Percentiles rank a stretch among this genome's conserved stretches.
These are phyloP conservation scores for Macrolepiota albuminosa DNA, from an alignment of 768 basidiomycete species.

Conservation along the genomic window DNA sequence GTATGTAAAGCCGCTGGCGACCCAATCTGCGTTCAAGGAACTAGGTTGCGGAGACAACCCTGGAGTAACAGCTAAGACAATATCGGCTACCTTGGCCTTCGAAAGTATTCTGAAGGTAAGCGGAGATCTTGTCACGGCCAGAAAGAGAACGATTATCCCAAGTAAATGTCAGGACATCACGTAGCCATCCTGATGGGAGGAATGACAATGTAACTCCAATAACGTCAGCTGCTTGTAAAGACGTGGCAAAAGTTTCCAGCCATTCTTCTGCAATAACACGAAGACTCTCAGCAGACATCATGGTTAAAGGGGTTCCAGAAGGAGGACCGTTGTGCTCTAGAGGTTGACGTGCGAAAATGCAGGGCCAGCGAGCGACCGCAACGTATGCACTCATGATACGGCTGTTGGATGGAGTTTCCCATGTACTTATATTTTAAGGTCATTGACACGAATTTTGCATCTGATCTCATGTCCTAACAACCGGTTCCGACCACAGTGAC, in stretches of 20 bases:
- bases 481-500: too few relatives aligned
- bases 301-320: neutral
- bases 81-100: slow-evolving; percentile 18
- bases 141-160: slow-evolving; percentile 37
- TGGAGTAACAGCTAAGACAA: slow-evolving; percentile 22
- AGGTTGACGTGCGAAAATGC: neutral
- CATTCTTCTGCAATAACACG: slow-evolving; percentile 15
- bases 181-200: slow-evolving; percentile 32
- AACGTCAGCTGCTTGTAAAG: slow-evolving; percentile 17
- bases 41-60: slow-evolving; percentile 17
- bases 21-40: slow-evolving; percentile 17
- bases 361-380: neutral
- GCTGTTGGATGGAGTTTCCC: too few relatives aligned
- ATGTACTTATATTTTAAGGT: too few relatives aligned
- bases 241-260: slow-evolving; percentile 21
- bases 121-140: slow-evolving; percentile 27
- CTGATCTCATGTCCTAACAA: too few relatives aligned
- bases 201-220: slow-evolving; percentile 22
- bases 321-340: neutral
- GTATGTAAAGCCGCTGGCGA: slow-evolving; percentile 34
- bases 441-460: too few relatives aligned
- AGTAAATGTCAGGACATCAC: slow-evolving; percentile 38
- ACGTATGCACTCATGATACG: neutral
- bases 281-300: neutral
- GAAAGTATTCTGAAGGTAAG: slow-evolving; percentile 24